Percentiles rank a stretch among this genome's conserved stretches.
These are phyloP conservation scores for Excoecaria cochinchinensis DNA, from an alignment of 345 rosid genomes.

Conservation along the genomic window DNA sequence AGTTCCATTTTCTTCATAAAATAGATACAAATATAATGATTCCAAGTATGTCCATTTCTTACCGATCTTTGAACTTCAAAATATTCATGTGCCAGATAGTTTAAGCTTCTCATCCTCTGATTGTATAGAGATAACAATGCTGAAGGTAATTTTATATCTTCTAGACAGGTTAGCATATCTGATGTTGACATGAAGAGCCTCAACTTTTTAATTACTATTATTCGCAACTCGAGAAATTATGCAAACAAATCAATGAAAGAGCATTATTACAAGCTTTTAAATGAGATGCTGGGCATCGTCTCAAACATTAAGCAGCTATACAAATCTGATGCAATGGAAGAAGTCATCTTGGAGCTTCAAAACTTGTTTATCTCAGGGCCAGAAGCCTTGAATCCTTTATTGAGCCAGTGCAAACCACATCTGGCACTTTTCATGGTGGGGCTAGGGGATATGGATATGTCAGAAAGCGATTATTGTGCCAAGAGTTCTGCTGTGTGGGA, in stretches of 20 bases:
- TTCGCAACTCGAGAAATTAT: conserved; percentile 40
- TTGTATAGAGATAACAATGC: conserved; percentile 1
- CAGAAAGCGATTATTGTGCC: conserved; percentile 58
- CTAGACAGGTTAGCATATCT: conserved; percentile 55
- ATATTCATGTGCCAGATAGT: not conserved
- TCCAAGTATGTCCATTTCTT: not conserved
- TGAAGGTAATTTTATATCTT: conserved; percentile 29
- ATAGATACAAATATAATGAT: not conserved
- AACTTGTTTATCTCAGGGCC: conserved; percentile 52
- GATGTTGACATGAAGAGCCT: conserved; percentile 63
- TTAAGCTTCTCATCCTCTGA: not conserved
- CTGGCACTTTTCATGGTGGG: conserved; percentile 74
- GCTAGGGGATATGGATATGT: conserved; percentile 55
- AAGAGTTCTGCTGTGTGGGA: conserved; percentile 70
- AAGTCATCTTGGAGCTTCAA: conserved; percentile 61
- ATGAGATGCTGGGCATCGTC: conserved; percentile 48
- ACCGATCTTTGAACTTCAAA: not conserved
- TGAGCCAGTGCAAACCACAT: conserved; percentile 54
- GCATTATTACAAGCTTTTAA: conserved; percentile 46
- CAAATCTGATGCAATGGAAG: conserved; percentile 59
- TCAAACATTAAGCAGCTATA: conserved; percentile 54
- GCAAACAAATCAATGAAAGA: conserved; percentile 32
- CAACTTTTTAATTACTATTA: conserved; percentile 46
- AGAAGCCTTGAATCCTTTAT: conserved; percentile 35
- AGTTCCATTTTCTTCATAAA: not conserved